Base-by-base conservation (phyloP, 129 eudicot genomes). In the Silybum marianum region DNA sequence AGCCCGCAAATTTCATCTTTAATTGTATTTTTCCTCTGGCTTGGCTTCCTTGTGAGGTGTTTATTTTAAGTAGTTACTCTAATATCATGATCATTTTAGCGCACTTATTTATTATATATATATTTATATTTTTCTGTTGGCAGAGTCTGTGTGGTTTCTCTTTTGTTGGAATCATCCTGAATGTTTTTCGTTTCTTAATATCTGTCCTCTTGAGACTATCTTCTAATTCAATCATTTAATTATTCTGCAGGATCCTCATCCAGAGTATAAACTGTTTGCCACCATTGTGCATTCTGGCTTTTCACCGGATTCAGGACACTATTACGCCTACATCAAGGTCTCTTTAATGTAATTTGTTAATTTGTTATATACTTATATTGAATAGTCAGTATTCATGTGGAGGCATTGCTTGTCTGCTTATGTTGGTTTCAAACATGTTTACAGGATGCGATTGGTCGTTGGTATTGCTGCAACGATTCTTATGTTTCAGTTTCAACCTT, bases 401-500 rank as follows among this genome's bases (percentile, higher is more conserved):
- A 30, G 51, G 54, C 72, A 60, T 76, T 39, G 14, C 54, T 66
- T 75, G 7, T 24, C 63, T 46, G 73, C 87, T 87, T 30, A 68
- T 46, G 69, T 79, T 67, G 25, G 68, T 26, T 73, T 67, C 28
- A 6, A 80, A 38, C 12, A 39, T 36, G 74, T 87, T 44, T 71
- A 75, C 94, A 95, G 99, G 99, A 95, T 83, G 92, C 97, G 6
- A 21, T 85, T 82, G 97, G 94, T 19, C 88, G 92, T 76, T 95
- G 99, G 99, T 95, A 89, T 82, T 93, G 99, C 91, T 95, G 99
- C 93, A 95, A 95, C 70, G 99, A 95, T 93, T 88, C 98, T 70
- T 85, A 71, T 71, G 95, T 95, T 69, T 85, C 97, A 58, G 85
- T 86, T 34, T 89, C 98, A 77, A 87, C 88, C 67, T 83, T 91